phyloP scores from a whole-genome alignment of 176 grass and related monocot genomes.

The Zea luxurians region DNA sequence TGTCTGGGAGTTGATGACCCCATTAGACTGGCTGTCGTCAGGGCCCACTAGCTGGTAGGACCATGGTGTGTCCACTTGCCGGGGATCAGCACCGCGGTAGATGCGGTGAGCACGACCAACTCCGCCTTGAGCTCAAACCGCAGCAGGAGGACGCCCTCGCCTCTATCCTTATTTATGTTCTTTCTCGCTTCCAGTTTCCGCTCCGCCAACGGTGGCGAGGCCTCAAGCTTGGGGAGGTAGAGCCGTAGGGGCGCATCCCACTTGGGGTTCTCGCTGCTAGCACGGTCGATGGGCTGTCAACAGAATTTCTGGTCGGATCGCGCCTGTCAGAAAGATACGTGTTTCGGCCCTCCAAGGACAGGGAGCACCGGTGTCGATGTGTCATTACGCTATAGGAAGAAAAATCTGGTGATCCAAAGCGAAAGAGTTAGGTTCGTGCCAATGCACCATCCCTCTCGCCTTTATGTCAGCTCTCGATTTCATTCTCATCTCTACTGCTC shows the following conservation, averaged over 20 bases:
- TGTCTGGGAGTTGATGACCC: constrained; percentile 52
- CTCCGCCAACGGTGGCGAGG: background rate
- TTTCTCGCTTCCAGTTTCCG: background rate
- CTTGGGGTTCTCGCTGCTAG: constrained; percentile 52
- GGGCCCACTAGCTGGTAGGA: constrained; percentile 44
- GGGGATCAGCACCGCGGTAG: constrained; percentile 46
- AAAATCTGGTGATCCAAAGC: constrained; percentile 17
- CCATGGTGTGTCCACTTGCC: constrained; percentile 38
- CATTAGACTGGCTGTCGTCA: constrained; percentile 51
- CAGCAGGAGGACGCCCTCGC: constrained; percentile 4
- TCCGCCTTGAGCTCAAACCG: constrained; percentile 65
- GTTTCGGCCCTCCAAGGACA: background rate
- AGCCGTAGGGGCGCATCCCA: constrained; percentile 66
- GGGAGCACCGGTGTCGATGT: background rate
- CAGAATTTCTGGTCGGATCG: background rate
- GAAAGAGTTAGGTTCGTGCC: background rate
- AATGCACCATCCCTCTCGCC: too few species aligned
- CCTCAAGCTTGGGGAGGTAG: constrained; percentile 18
- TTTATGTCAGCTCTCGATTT: too few species aligned
- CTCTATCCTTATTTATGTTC: background rate
- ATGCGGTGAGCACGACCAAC: constrained; percentile 47
- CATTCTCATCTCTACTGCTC: too few species aligned
- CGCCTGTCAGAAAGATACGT: constrained; percentile 18
- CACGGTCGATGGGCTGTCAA: constrained; percentile 43
- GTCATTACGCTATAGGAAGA: background rate